A percentile compares a stretch with the other conserved stretches of the same genome.
Conservation (phyloP, 1,284 basidiomycete genomes). For the Ustilago esculenta region DNA sequence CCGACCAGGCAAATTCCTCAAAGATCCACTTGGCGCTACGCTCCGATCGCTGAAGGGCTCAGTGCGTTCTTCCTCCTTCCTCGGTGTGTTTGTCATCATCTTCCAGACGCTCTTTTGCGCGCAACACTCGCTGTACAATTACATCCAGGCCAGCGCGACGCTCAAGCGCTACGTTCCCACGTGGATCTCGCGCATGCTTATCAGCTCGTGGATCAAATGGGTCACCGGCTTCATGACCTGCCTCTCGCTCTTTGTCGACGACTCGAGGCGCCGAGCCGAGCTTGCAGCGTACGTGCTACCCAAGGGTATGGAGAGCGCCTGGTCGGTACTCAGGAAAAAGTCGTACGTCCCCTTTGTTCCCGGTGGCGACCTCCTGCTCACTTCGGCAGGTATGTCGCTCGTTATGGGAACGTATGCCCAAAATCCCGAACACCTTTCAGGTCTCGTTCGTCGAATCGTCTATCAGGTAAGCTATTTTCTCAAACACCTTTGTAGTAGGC, state of each 20-base stretch:
- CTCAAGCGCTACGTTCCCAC: constrained; percentile 67
- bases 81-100: constrained; percentile 83
- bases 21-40: constrained; percentile 48
- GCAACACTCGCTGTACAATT: constrained; percentile 73
- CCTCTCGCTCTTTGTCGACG: constrained; percentile 85
- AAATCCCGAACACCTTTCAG: constrained; percentile 86
- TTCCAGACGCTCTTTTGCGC: constrained; percentile 87
- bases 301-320: constrained; percentile 76
- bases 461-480: constrained; percentile 78
- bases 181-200: constrained; percentile 72
- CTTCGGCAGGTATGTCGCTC: constrained; percentile 81
- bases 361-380: constrained; percentile 77
- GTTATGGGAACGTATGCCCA: constrained; percentile 87
- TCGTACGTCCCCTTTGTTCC: constrained; percentile 77
- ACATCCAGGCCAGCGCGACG: constrained; percentile 40
- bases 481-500: neutral
- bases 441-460: constrained; percentile 83
- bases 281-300: constrained; percentile 94
- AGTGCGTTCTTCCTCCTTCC: constrained; percentile 84
- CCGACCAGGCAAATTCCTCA: constrained; percentile 60
- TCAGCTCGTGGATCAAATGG: constrained; percentile 75
- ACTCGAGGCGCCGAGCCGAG: constrained; percentile 80
- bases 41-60: constrained; percentile 77
- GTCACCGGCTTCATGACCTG: constrained; percentile 80
- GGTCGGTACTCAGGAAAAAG: constrained; percentile 80